Evolutionary conservation across 345 rosid genomes (phyloP).

Genomic region (Sisymbrium irio): DNA sequence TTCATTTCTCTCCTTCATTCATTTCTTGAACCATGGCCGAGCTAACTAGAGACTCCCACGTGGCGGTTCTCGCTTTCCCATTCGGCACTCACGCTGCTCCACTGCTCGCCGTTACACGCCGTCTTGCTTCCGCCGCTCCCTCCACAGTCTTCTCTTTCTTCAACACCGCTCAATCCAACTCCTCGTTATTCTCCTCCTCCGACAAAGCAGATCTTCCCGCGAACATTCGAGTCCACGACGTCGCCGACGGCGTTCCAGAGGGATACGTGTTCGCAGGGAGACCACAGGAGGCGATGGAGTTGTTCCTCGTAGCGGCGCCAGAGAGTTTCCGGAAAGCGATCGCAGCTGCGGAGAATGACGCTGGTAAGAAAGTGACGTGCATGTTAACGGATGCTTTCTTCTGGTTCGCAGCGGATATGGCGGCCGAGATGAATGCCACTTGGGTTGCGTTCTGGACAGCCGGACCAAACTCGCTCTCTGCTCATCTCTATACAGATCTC

Average conservation of each 20-base stretch:
- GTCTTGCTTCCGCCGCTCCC: constrained; percentile 46
- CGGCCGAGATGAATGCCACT: constrained; percentile 32
- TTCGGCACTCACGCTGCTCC: constrained; percentile 54
- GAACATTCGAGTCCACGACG: constrained; percentile 42
- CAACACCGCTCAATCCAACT: constrained; percentile 42
- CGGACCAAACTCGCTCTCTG: constrained; percentile 41
- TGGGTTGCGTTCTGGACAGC: constrained; percentile 53
- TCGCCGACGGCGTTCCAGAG: constrained; percentile 35
- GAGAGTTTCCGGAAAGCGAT: constrained; percentile 35
- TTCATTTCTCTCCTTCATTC: neutral
- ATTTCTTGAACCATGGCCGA: neutral
- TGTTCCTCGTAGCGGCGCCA: constrained; percentile 44
- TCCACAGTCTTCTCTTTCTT: constrained; percentile 51
- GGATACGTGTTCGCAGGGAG: constrained; percentile 28
- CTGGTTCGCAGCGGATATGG: constrained; percentile 45
- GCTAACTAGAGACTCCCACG: constrained; percentile 31
- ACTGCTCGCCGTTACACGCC: constrained; percentile 42
- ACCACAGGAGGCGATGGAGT: constrained; percentile 44
- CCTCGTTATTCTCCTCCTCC: constrained; percentile 22
- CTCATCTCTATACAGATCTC: constrained; percentile 43
- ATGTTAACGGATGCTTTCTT: constrained; percentile 55
- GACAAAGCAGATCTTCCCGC: neutral
- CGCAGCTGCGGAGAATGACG: constrained; percentile 37
- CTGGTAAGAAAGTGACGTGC: constrained; percentile 42
- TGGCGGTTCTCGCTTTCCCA: constrained; percentile 60